Evolutionary conservation across 2,329 filamentous ascomycete genomes (phyloP).

Genomic region (Chlorencoelia australis): DNA sequence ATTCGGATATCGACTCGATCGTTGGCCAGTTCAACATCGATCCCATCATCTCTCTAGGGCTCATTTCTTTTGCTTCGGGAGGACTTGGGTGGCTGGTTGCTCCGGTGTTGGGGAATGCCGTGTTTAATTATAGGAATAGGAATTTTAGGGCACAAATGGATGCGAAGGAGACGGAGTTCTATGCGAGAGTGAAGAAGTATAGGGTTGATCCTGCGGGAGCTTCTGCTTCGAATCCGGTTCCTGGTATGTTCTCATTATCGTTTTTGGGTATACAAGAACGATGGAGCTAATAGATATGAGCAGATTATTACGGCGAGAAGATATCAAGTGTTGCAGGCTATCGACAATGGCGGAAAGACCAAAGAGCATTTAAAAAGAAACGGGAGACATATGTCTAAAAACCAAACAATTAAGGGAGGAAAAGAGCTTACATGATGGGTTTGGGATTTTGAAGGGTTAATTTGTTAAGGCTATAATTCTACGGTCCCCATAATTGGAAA

Average conservation of each 20-base stretch:
- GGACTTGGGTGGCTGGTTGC: constrained; percentile 84
- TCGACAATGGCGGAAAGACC: constrained; percentile 92
- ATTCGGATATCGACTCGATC: constrained; percentile 62
- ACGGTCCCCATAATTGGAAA: constrained; percentile 1
- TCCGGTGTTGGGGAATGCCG: constrained; percentile 66
- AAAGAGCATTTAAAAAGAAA: constrained; percentile 94
- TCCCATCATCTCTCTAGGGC: constrained; percentile 73
- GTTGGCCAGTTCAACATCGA: constrained; percentile 70
- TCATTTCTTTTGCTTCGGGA: constrained; percentile 67
- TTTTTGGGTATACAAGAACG: neutral
- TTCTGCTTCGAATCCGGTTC: constrained; percentile 76
- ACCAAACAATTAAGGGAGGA: constrained; percentile 3
- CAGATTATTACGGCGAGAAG: constrained; percentile 96
- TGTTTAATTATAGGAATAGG: constrained; percentile 70
- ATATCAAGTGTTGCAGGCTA: constrained; percentile 89
- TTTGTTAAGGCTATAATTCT: neutral
- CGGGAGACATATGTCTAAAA: constrained; percentile 24
- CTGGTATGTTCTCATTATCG: constrained; percentile 19
- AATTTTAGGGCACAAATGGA: constrained; percentile 63
- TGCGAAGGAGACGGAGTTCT: constrained; percentile 91
- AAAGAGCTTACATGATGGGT: too few species aligned
- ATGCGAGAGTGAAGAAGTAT: constrained; percentile 80
- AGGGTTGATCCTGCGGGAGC: constrained; percentile 85
- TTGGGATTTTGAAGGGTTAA: neutral
- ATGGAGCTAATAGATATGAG: neutral